Percentiles rank a stretch among this genome's conserved stretches.
Evolutionary conservation across 2,329 filamentous ascomycete species (phyloP).

Genomic region (Podosphaera xanthii): DNA sequence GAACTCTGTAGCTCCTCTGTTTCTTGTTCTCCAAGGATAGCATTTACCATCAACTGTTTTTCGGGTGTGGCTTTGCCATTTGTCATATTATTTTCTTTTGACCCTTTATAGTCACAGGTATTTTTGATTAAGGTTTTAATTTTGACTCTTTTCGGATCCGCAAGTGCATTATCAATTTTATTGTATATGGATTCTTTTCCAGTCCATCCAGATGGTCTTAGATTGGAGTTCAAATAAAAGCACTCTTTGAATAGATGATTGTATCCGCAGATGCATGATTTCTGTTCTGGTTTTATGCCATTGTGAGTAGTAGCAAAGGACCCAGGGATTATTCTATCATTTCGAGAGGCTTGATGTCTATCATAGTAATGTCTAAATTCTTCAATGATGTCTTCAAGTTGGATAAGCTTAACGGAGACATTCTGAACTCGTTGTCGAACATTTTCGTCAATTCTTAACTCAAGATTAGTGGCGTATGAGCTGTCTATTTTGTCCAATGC

Average conservation of each 20-base stretch:
- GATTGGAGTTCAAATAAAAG: too few species aligned
- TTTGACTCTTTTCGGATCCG: neutral
- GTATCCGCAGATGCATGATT: too few species aligned
- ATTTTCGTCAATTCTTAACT: neutral
- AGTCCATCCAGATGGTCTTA: too few species aligned
- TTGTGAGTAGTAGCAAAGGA: neutral
- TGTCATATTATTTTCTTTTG: neutral
- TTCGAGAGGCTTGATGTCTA: neutral
- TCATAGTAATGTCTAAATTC: neutral
- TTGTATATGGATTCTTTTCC: too few species aligned
- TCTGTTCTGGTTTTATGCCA: neutral
- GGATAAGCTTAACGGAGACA: neutral
- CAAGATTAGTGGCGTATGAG: neutral
- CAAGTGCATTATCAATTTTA: neutral
- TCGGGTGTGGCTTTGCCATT: neutral
- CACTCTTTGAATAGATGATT: too few species aligned
- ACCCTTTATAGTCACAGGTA: neutral
- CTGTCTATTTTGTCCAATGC: neutral
- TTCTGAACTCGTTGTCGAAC: neutral
- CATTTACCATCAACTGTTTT: too few species aligned
- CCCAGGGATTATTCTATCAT: neutral
- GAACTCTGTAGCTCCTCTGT: too few species aligned
- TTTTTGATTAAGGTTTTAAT: constrained; percentile 1
- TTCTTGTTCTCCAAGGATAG: too few species aligned
- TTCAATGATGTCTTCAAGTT: neutral